phyloP scores from a whole-genome alignment of 2,329 filamentous ascomycete genomes.

The Hawksworthiomyces lignivorus region DNA sequence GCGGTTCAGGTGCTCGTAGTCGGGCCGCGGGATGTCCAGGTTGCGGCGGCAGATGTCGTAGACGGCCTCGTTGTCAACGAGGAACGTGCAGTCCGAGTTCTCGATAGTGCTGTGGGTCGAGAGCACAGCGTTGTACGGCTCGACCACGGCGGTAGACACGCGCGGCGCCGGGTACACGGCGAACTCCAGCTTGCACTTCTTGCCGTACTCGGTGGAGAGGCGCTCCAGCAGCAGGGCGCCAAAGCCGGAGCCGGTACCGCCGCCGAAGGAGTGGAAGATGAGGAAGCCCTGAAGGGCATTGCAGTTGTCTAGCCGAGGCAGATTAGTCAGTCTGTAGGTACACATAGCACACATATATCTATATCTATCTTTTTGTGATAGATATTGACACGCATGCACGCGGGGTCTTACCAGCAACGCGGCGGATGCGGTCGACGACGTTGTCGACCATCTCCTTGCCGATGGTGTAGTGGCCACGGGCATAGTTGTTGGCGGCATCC shows the following conservation, averaged over 20 bases:
- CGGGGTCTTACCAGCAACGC: constrained; percentile 51
- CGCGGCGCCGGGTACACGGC: constrained; percentile 64
- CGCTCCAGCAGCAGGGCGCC: constrained; percentile 65
- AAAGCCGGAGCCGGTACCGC: constrained; percentile 66
- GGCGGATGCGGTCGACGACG: constrained; percentile 62
- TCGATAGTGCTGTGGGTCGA: constrained; percentile 70
- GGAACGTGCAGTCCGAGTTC: constrained; percentile 72
- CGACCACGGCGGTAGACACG: constrained; percentile 62
- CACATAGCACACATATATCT: too few species aligned
- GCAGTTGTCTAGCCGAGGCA: constrained; percentile 55
- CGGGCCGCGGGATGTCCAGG: constrained; percentile 60
- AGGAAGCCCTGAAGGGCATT: constrained; percentile 65
- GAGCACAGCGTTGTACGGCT: constrained; percentile 67
- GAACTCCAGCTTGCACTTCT: constrained; percentile 72
- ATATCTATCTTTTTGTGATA: too few species aligned
- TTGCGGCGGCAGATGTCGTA: constrained; percentile 69
- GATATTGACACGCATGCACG: too few species aligned
- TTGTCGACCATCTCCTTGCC: constrained; percentile 69
- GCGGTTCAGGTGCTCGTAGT: constrained; percentile 65
- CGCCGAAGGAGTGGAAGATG: constrained; percentile 68
- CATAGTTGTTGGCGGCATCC: constrained; percentile 72
- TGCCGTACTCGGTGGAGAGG: constrained; percentile 65
- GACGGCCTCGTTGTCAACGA: constrained; percentile 68
- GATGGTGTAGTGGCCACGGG: constrained; percentile 68
- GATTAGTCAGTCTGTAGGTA: too few species aligned